Conservation (phyloP, 768 basidiomycete genomes). For the Psilocybe cyanescens region DNA sequence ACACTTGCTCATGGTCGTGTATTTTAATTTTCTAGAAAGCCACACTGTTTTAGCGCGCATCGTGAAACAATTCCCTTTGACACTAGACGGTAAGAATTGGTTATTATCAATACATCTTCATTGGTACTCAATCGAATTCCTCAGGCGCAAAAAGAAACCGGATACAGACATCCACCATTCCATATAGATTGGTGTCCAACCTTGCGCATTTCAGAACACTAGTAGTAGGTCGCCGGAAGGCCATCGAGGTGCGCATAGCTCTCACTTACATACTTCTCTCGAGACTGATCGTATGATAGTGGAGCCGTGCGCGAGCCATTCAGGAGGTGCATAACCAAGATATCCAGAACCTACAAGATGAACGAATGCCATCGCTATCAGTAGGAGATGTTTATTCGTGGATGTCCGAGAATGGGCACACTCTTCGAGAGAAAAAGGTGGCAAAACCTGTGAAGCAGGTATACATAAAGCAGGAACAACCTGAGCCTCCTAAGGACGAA, state of each 20-base stretch:
- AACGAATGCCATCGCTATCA: constrained; percentile 31
- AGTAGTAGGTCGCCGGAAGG: constrained; percentile 49
- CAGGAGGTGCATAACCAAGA: constrained; percentile 41
- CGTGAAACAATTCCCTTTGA: constrained; percentile 45
- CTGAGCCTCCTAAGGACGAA: background rate
- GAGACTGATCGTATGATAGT: constrained; percentile 32
- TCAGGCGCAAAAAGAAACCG: constrained; percentile 31
- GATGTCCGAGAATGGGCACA: constrained; percentile 45
- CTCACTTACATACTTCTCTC: background rate
- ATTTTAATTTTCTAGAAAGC: constrained; percentile 24
- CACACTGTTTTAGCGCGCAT: constrained; percentile 34
- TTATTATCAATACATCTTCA: background rate
- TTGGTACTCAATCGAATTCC: background rate
- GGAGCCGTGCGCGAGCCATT: constrained; percentile 50
- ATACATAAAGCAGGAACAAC: background rate
- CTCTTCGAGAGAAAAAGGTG: constrained; percentile 21
- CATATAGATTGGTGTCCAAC: constrained; percentile 43
- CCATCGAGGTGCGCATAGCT: constrained; percentile 45
- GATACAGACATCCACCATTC: constrained; percentile 27
- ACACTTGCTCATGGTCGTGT: background rate
- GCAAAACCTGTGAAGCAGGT: background rate
- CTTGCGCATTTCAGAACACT: constrained; percentile 38
- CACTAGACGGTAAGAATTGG: constrained; percentile 36
- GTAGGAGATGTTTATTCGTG: constrained; percentile 50
- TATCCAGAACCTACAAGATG: constrained; percentile 14